Percentiles rank a stretch among this genome's conserved stretches.
These are phyloP conservation scores for Leptographium flavum DNA, from an alignment of 2,329 filamentous ascomycete genomes.

Conservation along the genomic window DNA sequence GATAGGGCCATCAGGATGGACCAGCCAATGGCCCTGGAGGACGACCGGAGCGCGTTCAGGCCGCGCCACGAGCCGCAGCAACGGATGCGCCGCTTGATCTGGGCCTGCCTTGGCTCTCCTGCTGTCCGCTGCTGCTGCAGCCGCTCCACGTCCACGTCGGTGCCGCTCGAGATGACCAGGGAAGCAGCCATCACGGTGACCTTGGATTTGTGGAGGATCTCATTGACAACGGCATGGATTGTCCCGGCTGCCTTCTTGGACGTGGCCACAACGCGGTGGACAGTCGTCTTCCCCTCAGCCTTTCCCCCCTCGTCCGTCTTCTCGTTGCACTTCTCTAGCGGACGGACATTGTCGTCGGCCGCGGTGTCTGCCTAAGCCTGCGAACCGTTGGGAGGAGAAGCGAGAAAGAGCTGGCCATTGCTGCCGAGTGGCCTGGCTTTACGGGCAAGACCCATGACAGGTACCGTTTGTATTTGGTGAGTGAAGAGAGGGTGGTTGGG, in stretches of 20 bases:
- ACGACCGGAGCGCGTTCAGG: neutral
- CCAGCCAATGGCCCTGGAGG: constrained; percentile 8
- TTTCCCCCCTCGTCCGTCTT: neutral
- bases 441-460: neutral
- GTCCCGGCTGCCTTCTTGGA: neutral
- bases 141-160: neutral
- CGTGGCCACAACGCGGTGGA: neutral
- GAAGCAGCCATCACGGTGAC: neutral
- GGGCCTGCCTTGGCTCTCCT: neutral
- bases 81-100: neutral
- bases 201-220: neutral
- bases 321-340: neutral
- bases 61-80: neutral
- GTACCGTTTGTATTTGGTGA: neutral
- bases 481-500: too few relatives aligned
- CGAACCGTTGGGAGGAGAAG: neutral
- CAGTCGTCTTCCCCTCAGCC: too few relatives aligned
- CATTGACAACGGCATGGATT: neutral
- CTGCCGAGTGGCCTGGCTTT: neutral
- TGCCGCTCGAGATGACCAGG: neutral
- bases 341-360: neutral
- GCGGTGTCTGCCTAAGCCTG: neutral
- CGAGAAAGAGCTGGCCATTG: neutral
- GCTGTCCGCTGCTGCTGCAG: neutral
- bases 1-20: constrained; percentile 11